Evolutionary conservation across 2,329 filamentous ascomycete species (phyloP), one percentile per base, ranked within the genome.

Genomic region (Trichoderma sp.): DNA sequence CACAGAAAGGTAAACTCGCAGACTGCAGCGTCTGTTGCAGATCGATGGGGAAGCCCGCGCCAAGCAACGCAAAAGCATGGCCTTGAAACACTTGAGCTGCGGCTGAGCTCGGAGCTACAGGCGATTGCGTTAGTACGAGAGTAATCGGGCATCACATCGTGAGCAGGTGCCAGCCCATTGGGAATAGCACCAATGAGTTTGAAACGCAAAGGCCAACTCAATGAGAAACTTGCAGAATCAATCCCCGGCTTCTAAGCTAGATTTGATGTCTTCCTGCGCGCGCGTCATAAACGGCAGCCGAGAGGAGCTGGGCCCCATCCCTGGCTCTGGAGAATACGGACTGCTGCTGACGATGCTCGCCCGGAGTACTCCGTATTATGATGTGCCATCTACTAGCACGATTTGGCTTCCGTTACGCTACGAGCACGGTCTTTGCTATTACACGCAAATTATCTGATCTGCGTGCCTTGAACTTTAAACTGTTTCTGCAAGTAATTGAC

Each of bases 1-100:
- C 1, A 49, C 19, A 49, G 47, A 27, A 27, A 27, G 27, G 27
- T 21, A 7, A 35, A 35, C 11, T 35, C 33, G 33, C 14, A 35
- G 33, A 35, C 33, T 35, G 33, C 33, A 35, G 33, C 33, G 33
- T 14, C 1, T 24, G 40, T 47, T 31, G 59, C n/a, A 52, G 40
- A 52, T 52, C 59, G 37, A 61, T 49, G 47, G 47, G 13, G 53
- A 56, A 56, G 27, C 13, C 8, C 53, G 8, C 16, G 47, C 47
- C 29, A 31, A 43, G 53, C 53, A 31, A 5, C 16, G 29, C 4
- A 43, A 43, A 43, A 43, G 40, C 40, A 52, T 35, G 59, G 59
- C 43, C 27, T 49, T 62, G 59, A 62, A 62, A 62, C 59, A 52
- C 40, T 62, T 35, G 40, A 62, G 40, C 59, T 62, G 59, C 59